These are phyloP conservation scores for Petunia secreta DNA, from an alignment of 257 asterid species.

Conservation along the genomic window DNA sequence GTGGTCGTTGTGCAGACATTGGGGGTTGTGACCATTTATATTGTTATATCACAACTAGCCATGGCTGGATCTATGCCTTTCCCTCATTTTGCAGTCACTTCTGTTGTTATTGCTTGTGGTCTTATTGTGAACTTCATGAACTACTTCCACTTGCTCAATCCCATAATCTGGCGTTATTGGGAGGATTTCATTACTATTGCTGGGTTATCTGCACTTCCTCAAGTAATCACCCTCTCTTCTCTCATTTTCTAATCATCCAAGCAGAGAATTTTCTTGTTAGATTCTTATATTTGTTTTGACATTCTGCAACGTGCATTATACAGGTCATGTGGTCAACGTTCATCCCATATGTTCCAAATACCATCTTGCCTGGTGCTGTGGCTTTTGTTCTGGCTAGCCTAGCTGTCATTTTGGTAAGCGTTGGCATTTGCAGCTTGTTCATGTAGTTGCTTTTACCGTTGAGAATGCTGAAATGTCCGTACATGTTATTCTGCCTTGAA, in stretches of 20 bases:
- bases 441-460: conserved; percentile 12
- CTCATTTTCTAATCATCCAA: not conserved
- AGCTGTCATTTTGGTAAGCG: conserved; percentile 76
- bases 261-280: not conserved
- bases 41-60: conserved; percentile 85
- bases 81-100: conserved; percentile 78
- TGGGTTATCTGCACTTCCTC: conserved; percentile 89
- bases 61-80: conserved; percentile 97
- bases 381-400: conserved; percentile 57
- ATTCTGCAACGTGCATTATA: conserved; percentile 20
- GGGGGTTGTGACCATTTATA: conserved; percentile 79
- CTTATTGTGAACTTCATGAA: conserved; percentile 69
- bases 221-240: conserved; percentile 48
- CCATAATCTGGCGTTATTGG: conserved; percentile 80
- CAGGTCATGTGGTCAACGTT: conserved; percentile 99
- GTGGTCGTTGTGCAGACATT: conserved; percentile 82
- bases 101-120: conserved; percentile 78
- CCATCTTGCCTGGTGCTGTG: conserved; percentile 75
- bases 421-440: conserved; percentile 19
- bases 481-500: conserved; percentile 11
- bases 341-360: conserved; percentile 81
- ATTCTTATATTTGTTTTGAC: conserved; percentile 18
- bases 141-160: conserved; percentile 67
- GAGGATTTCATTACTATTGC: conserved; percentile 87
- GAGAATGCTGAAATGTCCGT: conserved; percentile 7